Percentiles rank a stretch among this genome's conserved stretches.
phyloP scores from a whole-genome alignment of 257 asterid genomes.

The Solanum piurae region DNA sequence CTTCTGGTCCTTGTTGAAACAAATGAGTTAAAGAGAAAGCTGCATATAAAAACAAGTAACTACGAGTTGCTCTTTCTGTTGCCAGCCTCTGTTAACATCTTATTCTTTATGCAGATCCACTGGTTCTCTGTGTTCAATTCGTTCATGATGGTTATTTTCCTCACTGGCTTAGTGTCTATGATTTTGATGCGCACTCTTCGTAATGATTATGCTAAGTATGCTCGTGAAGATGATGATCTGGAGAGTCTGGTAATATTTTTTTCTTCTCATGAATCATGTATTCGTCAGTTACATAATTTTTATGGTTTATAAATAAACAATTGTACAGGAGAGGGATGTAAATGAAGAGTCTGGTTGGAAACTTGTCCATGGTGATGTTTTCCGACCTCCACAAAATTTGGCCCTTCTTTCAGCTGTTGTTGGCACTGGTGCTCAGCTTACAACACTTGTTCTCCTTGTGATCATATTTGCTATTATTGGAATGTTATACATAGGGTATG shows the following conservation, averaged over 20 bases:
- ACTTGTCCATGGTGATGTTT: constrained; percentile 91
- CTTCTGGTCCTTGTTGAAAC: background rate
- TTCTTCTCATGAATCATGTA: background rate
- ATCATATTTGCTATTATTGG: constrained; percentile 64
- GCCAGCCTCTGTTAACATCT: background rate
- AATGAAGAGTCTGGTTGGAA: constrained; percentile 93
- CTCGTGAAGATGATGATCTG: constrained; percentile 65
- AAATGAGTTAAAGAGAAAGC: background rate
- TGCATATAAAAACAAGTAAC: background rate
- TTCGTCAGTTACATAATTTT: background rate
- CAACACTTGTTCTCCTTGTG: constrained; percentile 65
- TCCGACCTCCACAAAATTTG: constrained; percentile 59
- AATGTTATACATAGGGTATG: constrained; percentile 79
- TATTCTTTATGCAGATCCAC: constrained; percentile 50
- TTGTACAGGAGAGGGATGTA: constrained; percentile 66
- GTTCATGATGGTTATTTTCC: constrained; percentile 81
- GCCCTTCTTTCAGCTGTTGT: constrained; percentile 76
- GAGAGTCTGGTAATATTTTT: constrained; percentile 44
- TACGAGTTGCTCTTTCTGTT: background rate
- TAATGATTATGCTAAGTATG: constrained; percentile 67
- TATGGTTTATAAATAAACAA: background rate
- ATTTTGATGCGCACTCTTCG: constrained; percentile 78
- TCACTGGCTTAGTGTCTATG: constrained; percentile 73
- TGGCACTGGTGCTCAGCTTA: constrained; percentile 88
- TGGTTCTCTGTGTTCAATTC: constrained; percentile 81